Percentiles rank a stretch among this genome's conserved stretches.
phyloP scores from a whole-genome alignment of 805 yeast species.

The Kodamaea leandrae region DNA sequence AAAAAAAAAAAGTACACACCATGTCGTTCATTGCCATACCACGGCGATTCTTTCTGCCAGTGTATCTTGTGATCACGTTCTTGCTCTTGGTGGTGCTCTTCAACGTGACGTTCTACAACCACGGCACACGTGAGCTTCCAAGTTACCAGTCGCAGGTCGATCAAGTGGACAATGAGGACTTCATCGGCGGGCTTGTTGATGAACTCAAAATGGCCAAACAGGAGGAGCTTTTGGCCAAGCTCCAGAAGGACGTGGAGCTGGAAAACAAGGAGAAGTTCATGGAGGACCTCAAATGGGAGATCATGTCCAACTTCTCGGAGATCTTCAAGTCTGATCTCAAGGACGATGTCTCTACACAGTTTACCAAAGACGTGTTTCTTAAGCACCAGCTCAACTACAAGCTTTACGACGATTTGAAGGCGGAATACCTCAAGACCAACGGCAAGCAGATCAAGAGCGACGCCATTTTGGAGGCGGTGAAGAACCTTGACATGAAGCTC shows the following conservation, averaged over 20 bases:
- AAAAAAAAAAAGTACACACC: background rate
- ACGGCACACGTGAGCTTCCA: background rate
- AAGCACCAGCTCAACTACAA: conserved; percentile 13
- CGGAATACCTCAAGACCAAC: conserved; percentile 13
- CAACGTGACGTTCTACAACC: conserved; percentile 11
- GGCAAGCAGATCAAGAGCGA: conserved; percentile 10
- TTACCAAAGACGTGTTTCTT: conserved; percentile 15
- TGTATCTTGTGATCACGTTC: conserved; percentile 9
- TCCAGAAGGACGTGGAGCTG: conserved; percentile 9
- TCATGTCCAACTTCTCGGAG: conserved; percentile 12
- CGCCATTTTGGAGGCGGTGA: conserved; percentile 16
- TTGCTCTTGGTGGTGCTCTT: conserved; percentile 10
- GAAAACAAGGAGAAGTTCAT: conserved; percentile 11
- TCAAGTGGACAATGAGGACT: conserved; percentile 10
- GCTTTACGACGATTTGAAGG: conserved; percentile 15
- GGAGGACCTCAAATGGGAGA: conserved; percentile 9
- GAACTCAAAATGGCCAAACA: conserved; percentile 12
- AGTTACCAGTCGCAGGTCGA: conserved; percentile 9
- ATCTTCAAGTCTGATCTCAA: conserved; percentile 11
- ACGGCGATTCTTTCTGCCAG: conserved; percentile 14
- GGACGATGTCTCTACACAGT: conserved; percentile 9
- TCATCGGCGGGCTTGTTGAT: conserved; percentile 5
- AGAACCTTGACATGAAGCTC: conserved; percentile 8
- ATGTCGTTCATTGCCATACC: conserved; percentile 11
- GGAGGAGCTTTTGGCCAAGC: conserved; percentile 10